Conservation (phyloP, 768 basidiomycete species). For the Pilatotrama ljubarskyi region DNA sequence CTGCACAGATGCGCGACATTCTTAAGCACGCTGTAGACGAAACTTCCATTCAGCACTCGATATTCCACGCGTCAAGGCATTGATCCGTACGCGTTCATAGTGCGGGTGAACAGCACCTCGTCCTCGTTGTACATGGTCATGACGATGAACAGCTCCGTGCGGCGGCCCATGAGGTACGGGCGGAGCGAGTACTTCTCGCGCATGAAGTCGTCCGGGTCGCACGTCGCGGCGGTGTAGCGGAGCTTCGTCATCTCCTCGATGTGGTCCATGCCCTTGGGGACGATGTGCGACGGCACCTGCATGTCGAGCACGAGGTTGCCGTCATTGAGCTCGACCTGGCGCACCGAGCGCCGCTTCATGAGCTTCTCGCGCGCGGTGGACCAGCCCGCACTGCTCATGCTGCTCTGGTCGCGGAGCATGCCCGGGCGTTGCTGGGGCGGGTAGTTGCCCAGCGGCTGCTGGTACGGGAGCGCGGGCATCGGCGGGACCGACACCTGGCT, state of each 20-base stretch:
- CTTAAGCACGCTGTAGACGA: conserved; percentile 68
- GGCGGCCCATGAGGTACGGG: conserved; percentile 74
- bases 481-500: conserved; percentile 51
- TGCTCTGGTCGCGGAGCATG: conserved; percentile 46
- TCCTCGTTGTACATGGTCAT: conserved; percentile 98
- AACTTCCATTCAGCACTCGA: conserved; percentile 3
- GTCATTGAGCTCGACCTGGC: conserved; percentile 76
- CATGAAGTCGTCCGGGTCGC: conserved; percentile 89
- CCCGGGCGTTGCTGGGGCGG: conserved; percentile 58
- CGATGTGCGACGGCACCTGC: conserved; percentile 73
- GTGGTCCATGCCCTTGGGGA: conserved; percentile 62
- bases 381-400: conserved; percentile 55
- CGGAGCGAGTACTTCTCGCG: conserved; percentile 72
- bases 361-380: conserved; percentile 73
- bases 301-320: conserved; percentile 88
- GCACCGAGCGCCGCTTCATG: conserved; percentile 77
- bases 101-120: conserved; percentile 72
- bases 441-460: conserved; percentile 47
- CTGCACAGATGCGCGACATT: conserved; percentile 80
- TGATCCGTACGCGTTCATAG: conserved; percentile 76
- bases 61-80: not conserved
- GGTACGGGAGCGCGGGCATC: conserved; percentile 54
- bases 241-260: conserved; percentile 80
- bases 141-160: conserved; percentile 92
- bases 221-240: conserved; percentile 87